These are phyloP conservation scores for Pogostemon cablin DNA, from an alignment of 257 asterid species.

Conservation along the genomic window DNA sequence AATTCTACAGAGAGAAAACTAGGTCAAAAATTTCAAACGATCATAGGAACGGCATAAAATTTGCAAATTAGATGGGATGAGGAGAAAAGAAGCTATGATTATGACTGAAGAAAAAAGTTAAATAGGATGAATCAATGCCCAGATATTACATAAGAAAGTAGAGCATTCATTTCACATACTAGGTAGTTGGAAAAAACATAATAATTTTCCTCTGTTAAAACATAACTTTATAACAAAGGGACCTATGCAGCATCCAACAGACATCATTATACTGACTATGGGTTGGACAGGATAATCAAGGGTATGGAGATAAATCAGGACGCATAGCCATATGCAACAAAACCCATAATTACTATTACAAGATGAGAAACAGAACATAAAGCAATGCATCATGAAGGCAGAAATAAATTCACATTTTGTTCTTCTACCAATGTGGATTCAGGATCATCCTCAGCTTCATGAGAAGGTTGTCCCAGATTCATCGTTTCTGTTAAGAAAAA, in stretches of 20 bases:
- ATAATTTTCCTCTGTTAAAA: not conserved
- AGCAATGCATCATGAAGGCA: slow-evolving; percentile 22
- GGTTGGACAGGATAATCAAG: not conserved
- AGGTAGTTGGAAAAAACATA: not conserved
- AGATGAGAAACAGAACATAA: slow-evolving; percentile 12
- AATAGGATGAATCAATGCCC: slow-evolving; percentile 1
- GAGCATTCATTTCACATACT: not conserved
- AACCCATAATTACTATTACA: not conserved
- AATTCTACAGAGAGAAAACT: not conserved
- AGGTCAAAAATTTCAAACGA: not conserved
- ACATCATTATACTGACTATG: not conserved
- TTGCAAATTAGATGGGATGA: not conserved
- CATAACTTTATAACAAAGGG: not conserved
- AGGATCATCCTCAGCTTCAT: slow-evolving; percentile 44
- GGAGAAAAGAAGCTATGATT: not conserved
- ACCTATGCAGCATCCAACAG: slow-evolving; percentile 7
- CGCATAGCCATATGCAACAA: not conserved
- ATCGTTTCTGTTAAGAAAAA: slow-evolving; percentile 50
- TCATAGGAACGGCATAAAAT: not conserved
- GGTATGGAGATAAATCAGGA: not conserved
- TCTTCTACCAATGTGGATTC: slow-evolving; percentile 42
- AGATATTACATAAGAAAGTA: not conserved
- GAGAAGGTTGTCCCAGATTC: slow-evolving; percentile 42
- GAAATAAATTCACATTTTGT: slow-evolving; percentile 56
- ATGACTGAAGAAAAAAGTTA: not conserved